Conservation (phyloP, 129 eudicot species). For the Lactuca saligna region DNA sequence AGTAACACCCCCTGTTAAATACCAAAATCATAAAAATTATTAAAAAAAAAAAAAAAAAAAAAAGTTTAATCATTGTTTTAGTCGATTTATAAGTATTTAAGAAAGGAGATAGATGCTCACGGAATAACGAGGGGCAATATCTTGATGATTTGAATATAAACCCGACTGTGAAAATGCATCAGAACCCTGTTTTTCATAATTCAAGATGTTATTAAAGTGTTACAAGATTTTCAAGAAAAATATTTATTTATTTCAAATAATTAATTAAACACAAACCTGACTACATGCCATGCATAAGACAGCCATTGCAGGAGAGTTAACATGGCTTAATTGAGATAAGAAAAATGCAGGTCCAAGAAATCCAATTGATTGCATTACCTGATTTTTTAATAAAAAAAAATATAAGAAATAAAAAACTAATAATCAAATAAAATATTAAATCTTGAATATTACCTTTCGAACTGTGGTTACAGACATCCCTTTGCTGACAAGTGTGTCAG, state of each 20-base stretch:
- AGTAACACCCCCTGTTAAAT: conserved; percentile 71
- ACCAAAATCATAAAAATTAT: neutral
- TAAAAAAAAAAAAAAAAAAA: neutral
- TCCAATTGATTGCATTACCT: conserved; percentile 92
- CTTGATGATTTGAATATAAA: conserved; percentile 95
- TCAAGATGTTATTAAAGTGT: too few species aligned
- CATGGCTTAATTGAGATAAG: conserved; percentile 89
- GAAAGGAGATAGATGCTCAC: conserved; percentile 45
- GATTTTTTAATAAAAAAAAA: conserved; percentile 19
- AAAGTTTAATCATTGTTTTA: conserved; percentile 4
- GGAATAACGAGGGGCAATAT: conserved; percentile 94
- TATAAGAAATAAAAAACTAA: neutral
- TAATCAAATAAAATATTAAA: conserved; percentile 2
- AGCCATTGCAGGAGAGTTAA: conserved; percentile 91
- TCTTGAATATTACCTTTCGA: conserved; percentile 62
- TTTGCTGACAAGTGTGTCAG: conserved; percentile 85
- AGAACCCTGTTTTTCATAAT: conserved; percentile 58
- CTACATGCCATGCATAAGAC: conserved; percentile 97
- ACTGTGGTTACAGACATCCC: conserved; percentile 82
- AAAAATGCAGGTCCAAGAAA: conserved; percentile 98
- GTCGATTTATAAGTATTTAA: conserved; percentile 4
- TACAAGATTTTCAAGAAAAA: neutral
- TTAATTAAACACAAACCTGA: conserved; percentile 55
- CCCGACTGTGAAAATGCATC: conserved; percentile 99
- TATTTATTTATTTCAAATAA: neutral